phyloP scores from a whole-genome alignment of 208 protist genomes.

The Trypanosoma platydactyli region DNA sequence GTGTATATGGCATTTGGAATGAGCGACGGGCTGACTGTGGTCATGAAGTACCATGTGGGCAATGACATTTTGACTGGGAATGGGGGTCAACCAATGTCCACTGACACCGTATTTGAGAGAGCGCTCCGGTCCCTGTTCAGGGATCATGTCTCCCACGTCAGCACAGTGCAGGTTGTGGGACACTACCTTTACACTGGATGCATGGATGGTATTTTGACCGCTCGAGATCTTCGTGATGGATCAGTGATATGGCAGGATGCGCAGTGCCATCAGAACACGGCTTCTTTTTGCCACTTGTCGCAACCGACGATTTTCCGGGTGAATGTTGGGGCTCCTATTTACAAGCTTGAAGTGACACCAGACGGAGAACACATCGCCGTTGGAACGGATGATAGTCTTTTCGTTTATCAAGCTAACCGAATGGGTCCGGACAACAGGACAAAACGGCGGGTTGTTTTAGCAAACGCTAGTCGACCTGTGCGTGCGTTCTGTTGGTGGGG shows the following conservation, averaged over 20 bases:
- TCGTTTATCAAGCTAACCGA: slow-evolving; percentile 29
- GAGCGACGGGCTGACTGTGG: slow-evolving; percentile 24
- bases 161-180: slow-evolving; percentile 33
- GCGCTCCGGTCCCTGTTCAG: slow-evolving; percentile 2
- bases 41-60: slow-evolving; percentile 21
- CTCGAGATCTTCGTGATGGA: slow-evolving; percentile 28
- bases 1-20: slow-evolving; percentile 30
- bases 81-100: not conserved
- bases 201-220: slow-evolving; percentile 31
- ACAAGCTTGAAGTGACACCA: slow-evolving; percentile 30
- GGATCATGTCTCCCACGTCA: slow-evolving; percentile 18
- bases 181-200: slow-evolving; percentile 30
- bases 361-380: slow-evolving; percentile 40
- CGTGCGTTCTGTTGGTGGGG: slow-evolving; percentile 38
- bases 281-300: not conserved
- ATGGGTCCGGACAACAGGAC: slow-evolving; percentile 21
- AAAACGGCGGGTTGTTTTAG: slow-evolving; percentile 24
- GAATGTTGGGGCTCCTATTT: slow-evolving; percentile 38
- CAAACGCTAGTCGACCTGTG: slow-evolving; percentile 24
- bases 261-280: not conserved
- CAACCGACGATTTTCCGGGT: not conserved
- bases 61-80: not conserved
- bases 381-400: slow-evolving; percentile 34
- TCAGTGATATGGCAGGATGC: slow-evolving; percentile 10
- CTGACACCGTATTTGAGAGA: not conserved